phyloP scores from a whole-genome alignment of 2,329 filamentous ascomycete species.

The Tolypocladium cylindrosporum region DNA sequence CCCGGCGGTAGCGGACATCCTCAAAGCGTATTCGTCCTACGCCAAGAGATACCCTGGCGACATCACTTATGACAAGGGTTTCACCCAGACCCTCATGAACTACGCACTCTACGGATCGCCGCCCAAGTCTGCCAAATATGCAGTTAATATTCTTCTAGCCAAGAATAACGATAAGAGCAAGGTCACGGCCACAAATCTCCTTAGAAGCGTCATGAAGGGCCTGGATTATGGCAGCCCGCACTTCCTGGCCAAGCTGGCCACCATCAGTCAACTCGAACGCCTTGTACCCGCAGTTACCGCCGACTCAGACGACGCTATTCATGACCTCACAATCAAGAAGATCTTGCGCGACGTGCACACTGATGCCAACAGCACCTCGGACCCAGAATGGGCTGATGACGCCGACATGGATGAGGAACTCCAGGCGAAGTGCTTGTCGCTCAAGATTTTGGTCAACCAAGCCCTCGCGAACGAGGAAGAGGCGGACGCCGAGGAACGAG shows the following conservation, averaged over 20 bases:
- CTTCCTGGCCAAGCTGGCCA: slow-evolving; percentile 66
- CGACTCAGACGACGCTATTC: slow-evolving; percentile 65
- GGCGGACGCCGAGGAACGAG: slow-evolving; percentile 45
- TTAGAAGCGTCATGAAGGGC: slow-evolving; percentile 64
- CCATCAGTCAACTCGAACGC: slow-evolving; percentile 66
- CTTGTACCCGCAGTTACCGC: slow-evolving; percentile 63
- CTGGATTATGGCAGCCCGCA: slow-evolving; percentile 64
- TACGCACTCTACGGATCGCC: slow-evolving; percentile 79
- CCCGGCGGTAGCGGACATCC: slow-evolving; percentile 68
- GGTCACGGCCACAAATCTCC: slow-evolving; percentile 74
- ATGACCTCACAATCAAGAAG: slow-evolving; percentile 66
- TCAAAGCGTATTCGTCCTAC: slow-evolving; percentile 91
- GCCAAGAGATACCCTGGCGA: slow-evolving; percentile 78
- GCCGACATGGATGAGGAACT: slow-evolving; percentile 69
- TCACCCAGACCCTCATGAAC: slow-evolving; percentile 68
- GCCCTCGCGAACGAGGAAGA: slow-evolving; percentile 51
- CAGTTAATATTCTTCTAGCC: slow-evolving; percentile 79
- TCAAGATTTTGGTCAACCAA: slow-evolving; percentile 80
- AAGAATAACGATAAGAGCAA: slow-evolving; percentile 63
- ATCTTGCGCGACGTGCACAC: slow-evolving; percentile 63
- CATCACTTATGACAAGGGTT: slow-evolving; percentile 70
- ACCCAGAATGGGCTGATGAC: slow-evolving; percentile 58
- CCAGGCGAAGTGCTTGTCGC: slow-evolving; percentile 69
- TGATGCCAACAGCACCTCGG: slow-evolving; percentile 41
- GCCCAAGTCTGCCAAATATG: slow-evolving; percentile 81